Base-by-base conservation (phyloP, 257 asterid genomes). In the Solanum sejunctum region DNA sequence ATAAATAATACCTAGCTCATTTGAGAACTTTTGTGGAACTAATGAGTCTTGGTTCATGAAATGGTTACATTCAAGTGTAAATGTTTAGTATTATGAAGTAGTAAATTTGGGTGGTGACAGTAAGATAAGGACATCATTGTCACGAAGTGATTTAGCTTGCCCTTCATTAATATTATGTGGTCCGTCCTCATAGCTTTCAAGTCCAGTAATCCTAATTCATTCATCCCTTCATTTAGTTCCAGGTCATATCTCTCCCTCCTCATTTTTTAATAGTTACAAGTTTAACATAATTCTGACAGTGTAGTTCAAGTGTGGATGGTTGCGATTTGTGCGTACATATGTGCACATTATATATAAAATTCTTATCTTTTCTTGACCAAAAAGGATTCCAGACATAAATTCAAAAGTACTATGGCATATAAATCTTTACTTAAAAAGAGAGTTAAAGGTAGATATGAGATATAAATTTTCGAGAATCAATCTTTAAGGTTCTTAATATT, bases 111-210 rank as follows among this genome's bases (percentile, higher is more conserved):
- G 94, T 17, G 81, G 51, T 69, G 77, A 67, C 49, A 67, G 85
- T 15, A 89, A 89, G 54, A 87, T 57, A 72, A 92, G 85, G 20
- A 84, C 84, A 79, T 84, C 88, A 8, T 88, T 94, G 83, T 98
- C 99, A 61, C 99, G 98, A 0, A 98, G 99, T 82, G 98, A 96
- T 89, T 90, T 93, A 23, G 99, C 98, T 0, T 95, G 94, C 99
- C 99, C 43, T 92, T 93, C 83, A 90, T 96, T 83, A 98, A 98
- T 41, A 93, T 90, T 28, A 97, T 97, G 99, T 90, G 92, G 93
- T 88, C 98, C 72, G 95, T 97, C 82, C 97, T 97, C 85, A 85
- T 90, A 71, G 98, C 98, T 85, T 95, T 93, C 94, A 95, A 94
- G 89, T 88, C 93, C 81, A 16, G 73, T 51, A 73, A 82, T 49